Evolutionary conservation across 2,329 filamentous ascomycete species (phyloP).

Genomic region (Fusarium chuoi): DNA sequence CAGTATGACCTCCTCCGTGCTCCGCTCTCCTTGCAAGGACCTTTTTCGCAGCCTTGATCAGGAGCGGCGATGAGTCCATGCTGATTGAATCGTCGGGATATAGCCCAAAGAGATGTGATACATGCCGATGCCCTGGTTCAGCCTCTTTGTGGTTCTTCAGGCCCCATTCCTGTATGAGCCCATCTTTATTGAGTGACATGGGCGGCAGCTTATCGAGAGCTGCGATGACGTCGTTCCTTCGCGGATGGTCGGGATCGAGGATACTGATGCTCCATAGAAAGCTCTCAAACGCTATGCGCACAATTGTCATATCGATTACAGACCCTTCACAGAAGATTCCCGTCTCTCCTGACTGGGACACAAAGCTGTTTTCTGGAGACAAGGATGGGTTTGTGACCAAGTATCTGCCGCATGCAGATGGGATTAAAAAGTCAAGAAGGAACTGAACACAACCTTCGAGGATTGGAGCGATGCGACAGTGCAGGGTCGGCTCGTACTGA

Average conservation of each 20-base stretch:
- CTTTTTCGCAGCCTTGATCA: conserved; percentile 44
- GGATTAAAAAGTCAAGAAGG: conserved; percentile 51
- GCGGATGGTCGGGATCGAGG: conserved; percentile 6
- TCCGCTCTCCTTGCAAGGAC: conserved; percentile 45
- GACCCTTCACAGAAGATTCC: conserved; percentile 43
- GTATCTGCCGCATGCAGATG: conserved; percentile 40
- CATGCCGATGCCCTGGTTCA: conserved; percentile 61
- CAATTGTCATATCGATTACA: conserved; percentile 39
- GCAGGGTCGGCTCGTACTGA: conserved; percentile 29
- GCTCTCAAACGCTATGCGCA: conserved; percentile 34
- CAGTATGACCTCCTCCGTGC: conserved; percentile 58
- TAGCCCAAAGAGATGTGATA: conserved; percentile 61
- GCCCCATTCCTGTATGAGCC: conserved; percentile 54
- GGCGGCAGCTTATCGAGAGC: conserved; percentile 12
- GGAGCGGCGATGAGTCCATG: conserved; percentile 24
- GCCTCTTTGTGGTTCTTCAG: conserved; percentile 50
- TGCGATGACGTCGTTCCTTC: background rate
- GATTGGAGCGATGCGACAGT: conserved; percentile 42
- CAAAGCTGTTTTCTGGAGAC: conserved; percentile 41
- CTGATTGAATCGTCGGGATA: conserved; percentile 53
- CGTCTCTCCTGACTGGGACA: conserved; percentile 15
- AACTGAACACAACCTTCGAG: conserved; percentile 51
- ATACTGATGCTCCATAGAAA: conserved; percentile 31
- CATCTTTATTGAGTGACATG: conserved; percentile 22
- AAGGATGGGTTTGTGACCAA: conserved; percentile 42